Base-by-base conservation (phyloP, 495 filamentous ascomycete genomes). In the Parathielavia hyrcaniae region DNA sequence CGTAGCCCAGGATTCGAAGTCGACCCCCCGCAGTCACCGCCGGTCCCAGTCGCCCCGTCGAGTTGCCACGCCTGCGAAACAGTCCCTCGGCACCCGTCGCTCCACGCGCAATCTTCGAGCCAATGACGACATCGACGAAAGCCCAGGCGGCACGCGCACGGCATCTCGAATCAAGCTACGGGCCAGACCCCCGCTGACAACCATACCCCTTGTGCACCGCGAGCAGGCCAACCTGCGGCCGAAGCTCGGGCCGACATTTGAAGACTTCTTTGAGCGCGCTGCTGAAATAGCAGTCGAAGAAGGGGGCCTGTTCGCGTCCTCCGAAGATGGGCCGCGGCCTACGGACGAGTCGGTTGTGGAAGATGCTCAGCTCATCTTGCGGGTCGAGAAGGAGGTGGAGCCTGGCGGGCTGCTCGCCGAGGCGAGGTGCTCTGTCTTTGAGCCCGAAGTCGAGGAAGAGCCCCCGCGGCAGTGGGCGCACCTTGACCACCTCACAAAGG, bases 381-480 rank as follows among this genome's bases (percentile, higher is more conserved):
- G 81, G 26, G 79, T 97, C 4, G 79, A 88, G 49, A 73, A 81
- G 58, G 91, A 87, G 53, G 82, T 79, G 9, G 75, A 87, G 64
- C 82, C 85, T 26, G 89, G 88, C 26, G 90, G 95, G 0, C 64
- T 88, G 9, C 77, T 97, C 30, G 88, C 85, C 58, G 68, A 76
- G 39, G 84, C 84, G 49, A 79, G 80, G 19, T 93, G 88, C 67
- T 87, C 84, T 4, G 74, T 87, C 32, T 95, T 86, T 64, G 76
- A 82, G n/a, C 85, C 86, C 0, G 90, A 96, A 26, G 79, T 83
- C 0, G 88, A 88, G 57, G 79, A 83, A 45, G 86, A 89, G 60
- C 88, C 87, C 3, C 79, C 84, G 7, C 81, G 80, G 56, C 89
- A 89, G 53, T 96, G 89, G 73, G 84, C 85, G 16, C 91, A 96